phyloP scores from a whole-genome alignment of 75 land plant species.

The Adiantum capillusveneris region DNA sequence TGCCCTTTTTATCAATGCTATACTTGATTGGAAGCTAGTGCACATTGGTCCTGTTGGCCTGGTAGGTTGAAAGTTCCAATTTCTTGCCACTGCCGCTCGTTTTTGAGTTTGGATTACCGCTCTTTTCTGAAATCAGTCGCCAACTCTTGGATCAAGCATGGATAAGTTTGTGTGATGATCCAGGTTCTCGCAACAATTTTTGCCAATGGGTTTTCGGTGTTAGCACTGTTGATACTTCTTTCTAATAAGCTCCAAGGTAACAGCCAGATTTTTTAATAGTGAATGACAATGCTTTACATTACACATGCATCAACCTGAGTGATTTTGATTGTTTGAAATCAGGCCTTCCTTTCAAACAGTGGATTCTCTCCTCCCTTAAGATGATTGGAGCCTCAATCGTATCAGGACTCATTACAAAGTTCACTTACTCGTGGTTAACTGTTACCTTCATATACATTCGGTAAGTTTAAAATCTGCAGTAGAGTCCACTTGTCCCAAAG shows the following conservation, averaged over 20 bases:
- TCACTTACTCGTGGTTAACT: too few relatives aligned
- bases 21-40: constrained; percentile 36
- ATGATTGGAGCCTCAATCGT: background rate
- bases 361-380: background rate
- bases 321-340: background rate
- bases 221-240: constrained; percentile 16
- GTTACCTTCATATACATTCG: too few relatives aligned
- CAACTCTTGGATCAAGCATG: too few relatives aligned
- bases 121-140: too few relatives aligned
- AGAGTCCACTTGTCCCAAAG: too few relatives aligned
- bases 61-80: constrained; percentile 14
- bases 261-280: constrained; percentile 2
- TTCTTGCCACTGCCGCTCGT: too few relatives aligned
- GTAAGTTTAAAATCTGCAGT: too few relatives aligned
- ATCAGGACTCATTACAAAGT: too few relatives aligned
- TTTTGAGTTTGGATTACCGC: too few relatives aligned
- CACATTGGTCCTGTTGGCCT: constrained; percentile 32
- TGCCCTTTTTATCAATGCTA: constrained; percentile 27
- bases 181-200: constrained; percentile 39
- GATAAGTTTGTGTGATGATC: background rate
- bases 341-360: background rate
- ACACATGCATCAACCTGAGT: background rate
- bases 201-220: constrained; percentile 22
- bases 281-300: too few relatives aligned
- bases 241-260: constrained; percentile 21